Evolutionary conservation across 257 asterid genomes (phyloP), one percentile per base, ranked within the genome.

Genomic region (Nyctanthes arbortristis): DNA sequence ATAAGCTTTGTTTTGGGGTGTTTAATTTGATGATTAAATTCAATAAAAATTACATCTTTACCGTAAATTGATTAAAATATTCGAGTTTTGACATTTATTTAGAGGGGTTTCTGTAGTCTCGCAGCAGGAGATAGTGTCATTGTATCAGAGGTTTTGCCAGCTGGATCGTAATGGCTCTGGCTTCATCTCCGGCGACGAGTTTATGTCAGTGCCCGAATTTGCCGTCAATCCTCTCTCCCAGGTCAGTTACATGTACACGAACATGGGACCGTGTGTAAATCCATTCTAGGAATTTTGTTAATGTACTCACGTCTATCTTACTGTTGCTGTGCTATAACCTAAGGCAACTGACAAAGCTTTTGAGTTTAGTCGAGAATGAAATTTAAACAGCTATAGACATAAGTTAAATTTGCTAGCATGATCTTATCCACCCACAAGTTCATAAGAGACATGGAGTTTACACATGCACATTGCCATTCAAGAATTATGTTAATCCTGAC

Each of bases 141-240:
- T 82, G 78, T 84, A 84, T 36, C 68, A 84, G 73, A 77, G 90
- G 70, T 84, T 84, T 43, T 84, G 90, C 71, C 90, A 84, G 62
- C 69, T 84, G 84, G 90, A 84, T 72, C 77, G 84, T 24, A 84
- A 65, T 57, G 85, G 85, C 1, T 73, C 76, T 12, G 90, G 90
- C 9, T 84, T 82, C 80, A 82, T 82, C 63, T 72, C 85, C 12
- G 77, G 82, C 3, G 90, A 84, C 1, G 90, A 84, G 79, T 82
- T 84, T 77, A 82, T 82, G 90, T 71, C 70, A 27, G 87, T 84
- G 0, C 90, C 90, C 7, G 87, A 84, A 77, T 84, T 84, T 24
- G 90, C 90, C 4, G 84, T 84, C 68, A 84, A 82, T 80, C 87
- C 87, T 9, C 90, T 84, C 30, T 79, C 87, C 47, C 85, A 79